Base-by-base conservation (phyloP, 2,329 filamentous ascomycete species). In the Fusarium tuaranense region DNA sequence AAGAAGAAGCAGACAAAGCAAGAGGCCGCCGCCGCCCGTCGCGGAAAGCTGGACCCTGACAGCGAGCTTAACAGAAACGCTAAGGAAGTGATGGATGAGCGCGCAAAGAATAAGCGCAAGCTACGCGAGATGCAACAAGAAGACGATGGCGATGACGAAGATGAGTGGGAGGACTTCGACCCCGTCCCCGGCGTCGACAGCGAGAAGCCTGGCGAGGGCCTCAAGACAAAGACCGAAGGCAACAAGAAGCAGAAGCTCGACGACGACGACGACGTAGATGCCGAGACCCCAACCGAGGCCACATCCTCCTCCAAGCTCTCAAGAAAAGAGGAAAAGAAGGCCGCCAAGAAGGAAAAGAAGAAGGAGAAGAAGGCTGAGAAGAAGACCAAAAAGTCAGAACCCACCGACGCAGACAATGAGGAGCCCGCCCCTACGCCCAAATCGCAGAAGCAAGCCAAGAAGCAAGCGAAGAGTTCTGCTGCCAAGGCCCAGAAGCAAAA, bases 1-100 rank as follows among this genome's bases (percentile, higher is more conserved):
- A 93, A 93, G 81, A 97, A 97, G 86, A 98, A 98, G 87, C 95
- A 98, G 85, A 96, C 95, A 61, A 98, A 97, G 82, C 93, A 95
- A 83, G 90, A 98, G 83, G 94, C 94, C 69, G 91, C 91, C 72
- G 92, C 93, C 76, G 94, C 95, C 66, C 95, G 95, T 85, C 90
- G 92, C 81, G 94, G 93, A 70, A 98, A 98, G 85, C 89, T 98
- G 46, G 94, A 98, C 79, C 95, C 97, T 30, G 94, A 96, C 76
- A 95, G 95, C 80, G 92, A 93, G 72, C 82, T 89, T 75, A 97
- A 97, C 87, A 87, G 86, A 74, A 97, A 92, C 75, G 96, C 95
- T 71, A 96, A 97, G 82, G 95, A 98, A 83, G 91, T 98, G 71
- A 93, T 97, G 91, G 95, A 97, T 76, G 95, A 97, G 81, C 87